Percentiles rank a stretch among this genome's conserved stretches.
Conservation (phyloP, 2,329 filamentous ascomycete genomes). For the Chaetomium olivaceum region DNA sequence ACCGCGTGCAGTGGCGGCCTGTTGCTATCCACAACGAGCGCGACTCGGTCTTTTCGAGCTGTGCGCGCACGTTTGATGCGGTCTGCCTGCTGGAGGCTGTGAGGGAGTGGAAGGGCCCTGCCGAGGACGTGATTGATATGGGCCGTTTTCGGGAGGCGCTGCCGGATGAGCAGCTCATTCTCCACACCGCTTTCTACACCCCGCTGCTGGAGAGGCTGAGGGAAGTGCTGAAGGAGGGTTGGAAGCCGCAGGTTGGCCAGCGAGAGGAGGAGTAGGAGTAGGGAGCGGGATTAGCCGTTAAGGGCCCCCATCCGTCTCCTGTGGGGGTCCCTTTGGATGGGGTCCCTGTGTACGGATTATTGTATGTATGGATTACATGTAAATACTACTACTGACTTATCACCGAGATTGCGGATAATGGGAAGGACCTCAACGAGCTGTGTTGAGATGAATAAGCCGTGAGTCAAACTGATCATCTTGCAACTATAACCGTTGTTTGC, state of each 20-base stretch:
- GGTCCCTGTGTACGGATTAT: not conserved
- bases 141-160: not conserved
- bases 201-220: not conserved
- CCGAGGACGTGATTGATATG: conserved; percentile 1
- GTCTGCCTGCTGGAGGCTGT: conserved; percentile 2
- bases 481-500: not conserved
- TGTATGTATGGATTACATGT: not conserved
- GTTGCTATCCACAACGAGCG: not conserved
- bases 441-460: not conserved
- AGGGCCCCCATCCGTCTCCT: not conserved
- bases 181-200: not conserved
- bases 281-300: not conserved
- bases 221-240: not conserved
- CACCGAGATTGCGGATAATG: not conserved
- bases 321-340: no score
- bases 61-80: not conserved
- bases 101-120: not conserved
- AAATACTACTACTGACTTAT: not conserved
- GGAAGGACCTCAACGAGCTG: no score
- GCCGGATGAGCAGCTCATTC: not conserved
- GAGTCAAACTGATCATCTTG: not conserved
- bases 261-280: not conserved
- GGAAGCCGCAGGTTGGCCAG: not conserved
- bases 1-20: not conserved
- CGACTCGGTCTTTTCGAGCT: not conserved